Conservation (phyloP, 176 grass and related monocot genomes). For the Ampelocalamus luodianensis region DNA sequence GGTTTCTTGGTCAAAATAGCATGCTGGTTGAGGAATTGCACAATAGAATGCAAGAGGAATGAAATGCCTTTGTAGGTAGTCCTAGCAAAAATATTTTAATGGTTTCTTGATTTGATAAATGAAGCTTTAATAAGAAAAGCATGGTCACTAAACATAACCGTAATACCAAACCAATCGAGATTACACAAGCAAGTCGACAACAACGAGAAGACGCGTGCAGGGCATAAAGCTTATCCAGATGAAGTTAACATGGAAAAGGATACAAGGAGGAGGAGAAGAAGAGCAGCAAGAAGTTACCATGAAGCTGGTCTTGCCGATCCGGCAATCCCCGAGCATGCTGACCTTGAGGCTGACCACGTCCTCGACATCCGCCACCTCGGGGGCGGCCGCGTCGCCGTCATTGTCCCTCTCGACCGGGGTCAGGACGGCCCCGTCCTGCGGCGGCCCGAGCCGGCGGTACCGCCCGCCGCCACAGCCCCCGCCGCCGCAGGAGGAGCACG, state of each 20-base stretch:
- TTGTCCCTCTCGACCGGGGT: slow-evolving; percentile 35
- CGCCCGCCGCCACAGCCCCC: neutral
- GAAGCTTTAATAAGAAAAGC: slow-evolving; percentile 22
- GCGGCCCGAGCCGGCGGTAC: slow-evolving; percentile 63
- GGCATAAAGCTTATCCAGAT: neutral
- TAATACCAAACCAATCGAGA: slow-evolving; percentile 18
- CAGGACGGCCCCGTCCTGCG: slow-evolving; percentile 2
- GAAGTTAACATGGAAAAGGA: neutral
- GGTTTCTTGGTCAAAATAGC: slow-evolving; percentile 8
- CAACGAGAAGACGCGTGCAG: neutral
- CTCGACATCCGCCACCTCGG: slow-evolving; percentile 25
- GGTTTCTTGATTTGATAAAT: slow-evolving; percentile 1
- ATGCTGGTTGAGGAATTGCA: neutral
- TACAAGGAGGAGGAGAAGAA: neutral
- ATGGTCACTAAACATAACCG: neutral
- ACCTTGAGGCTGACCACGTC: slow-evolving; percentile 87
- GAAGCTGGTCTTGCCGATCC: slow-evolving; percentile 96
- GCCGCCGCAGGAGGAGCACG: slow-evolving; percentile 59
- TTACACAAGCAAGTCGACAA: slow-evolving; percentile 14
- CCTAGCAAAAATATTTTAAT: neutral
- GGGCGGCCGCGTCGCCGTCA: neutral
- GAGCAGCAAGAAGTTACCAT: slow-evolving; percentile 60
- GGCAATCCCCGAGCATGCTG: slow-evolving; percentile 92
- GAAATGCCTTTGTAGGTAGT: neutral
- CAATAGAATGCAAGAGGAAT: neutral